These are phyloP conservation scores for Peronospora farinosa DNA, from an alignment of 352 stramenopile genomes.

Conservation along the genomic window DNA sequence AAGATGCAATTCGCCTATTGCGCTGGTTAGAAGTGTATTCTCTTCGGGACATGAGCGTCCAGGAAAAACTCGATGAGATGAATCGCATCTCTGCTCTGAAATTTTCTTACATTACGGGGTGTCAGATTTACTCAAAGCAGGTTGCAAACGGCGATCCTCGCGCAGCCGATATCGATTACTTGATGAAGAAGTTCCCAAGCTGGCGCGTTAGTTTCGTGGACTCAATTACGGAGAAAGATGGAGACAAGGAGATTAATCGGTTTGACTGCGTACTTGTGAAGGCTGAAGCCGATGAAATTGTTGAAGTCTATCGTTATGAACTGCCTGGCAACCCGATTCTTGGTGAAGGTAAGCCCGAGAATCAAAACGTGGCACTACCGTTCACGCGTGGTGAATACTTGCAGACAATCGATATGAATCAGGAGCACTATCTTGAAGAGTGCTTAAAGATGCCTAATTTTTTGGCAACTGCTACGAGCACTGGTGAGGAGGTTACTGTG, in stretches of 20 bases:
- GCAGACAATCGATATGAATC: conserved; percentile 89
- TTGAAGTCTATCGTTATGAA: conserved; percentile 85
- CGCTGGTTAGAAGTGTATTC: conserved; percentile 80
- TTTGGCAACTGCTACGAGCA: conserved; percentile 53
- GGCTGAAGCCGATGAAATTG: conserved; percentile 67
- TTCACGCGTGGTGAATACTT: conserved; percentile 85
- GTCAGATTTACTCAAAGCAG: conserved; percentile 84
- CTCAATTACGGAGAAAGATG: conserved; percentile 41
- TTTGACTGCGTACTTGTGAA: conserved; percentile 83
- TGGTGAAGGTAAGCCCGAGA: conserved; percentile 83
- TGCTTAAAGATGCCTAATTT: conserved; percentile 87
- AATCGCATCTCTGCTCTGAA: conserved; percentile 81
- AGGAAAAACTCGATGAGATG: conserved; percentile 75
- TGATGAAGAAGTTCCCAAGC: conserved; percentile 86
- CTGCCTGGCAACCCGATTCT: conserved; percentile 85
- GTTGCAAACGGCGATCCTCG: conserved; percentile 64
- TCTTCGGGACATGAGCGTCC: conserved; percentile 47
- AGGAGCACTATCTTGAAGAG: conserved; percentile 87
- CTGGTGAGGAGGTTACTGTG: conserved; percentile 66
- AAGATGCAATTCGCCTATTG: conserved; percentile 79
- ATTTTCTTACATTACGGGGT: conserved; percentile 86
- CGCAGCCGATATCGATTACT: conserved; percentile 84
- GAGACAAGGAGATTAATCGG: conserved; percentile 28
- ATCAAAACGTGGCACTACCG: conserved; percentile 83
- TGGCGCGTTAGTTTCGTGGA: conserved; percentile 87